Percentiles rank a stretch among this genome's conserved stretches.
These are phyloP conservation scores for Mortierella sp. DNA, from an alignment of 371 early-diverging fungal genomes.

Conservation along the genomic window DNA sequence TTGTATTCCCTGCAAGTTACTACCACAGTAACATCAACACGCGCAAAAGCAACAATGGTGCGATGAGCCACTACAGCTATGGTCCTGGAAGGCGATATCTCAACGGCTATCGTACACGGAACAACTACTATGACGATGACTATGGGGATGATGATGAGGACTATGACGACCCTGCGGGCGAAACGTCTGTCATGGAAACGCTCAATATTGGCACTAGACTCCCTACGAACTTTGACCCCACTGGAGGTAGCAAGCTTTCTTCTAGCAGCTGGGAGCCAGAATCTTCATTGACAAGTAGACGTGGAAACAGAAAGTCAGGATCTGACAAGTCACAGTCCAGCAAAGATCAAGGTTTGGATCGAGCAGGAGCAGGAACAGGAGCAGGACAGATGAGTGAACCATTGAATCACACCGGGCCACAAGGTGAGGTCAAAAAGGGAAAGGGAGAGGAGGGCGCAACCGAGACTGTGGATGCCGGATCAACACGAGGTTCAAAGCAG, in stretches of 20 bases:
- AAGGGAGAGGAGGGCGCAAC: constrained; percentile 23
- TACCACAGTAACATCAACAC: constrained; percentile 32
- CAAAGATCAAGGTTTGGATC: constrained; percentile 5
- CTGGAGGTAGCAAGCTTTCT: constrained; percentile 5
- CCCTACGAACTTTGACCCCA: constrained; percentile 17
- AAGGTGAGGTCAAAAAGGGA: constrained; percentile 15
- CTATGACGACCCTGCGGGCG: constrained; percentile 7
- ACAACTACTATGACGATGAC: constrained; percentile 36
- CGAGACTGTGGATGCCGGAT: constrained; percentile 2
- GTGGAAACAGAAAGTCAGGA: constrained; percentile 3
- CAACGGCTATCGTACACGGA: constrained; percentile 34
- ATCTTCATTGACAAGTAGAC: constrained; percentile 5
- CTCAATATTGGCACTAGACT: constrained; percentile 48
- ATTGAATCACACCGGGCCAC: constrained; percentile 20
- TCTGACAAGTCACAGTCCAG: constrained; percentile 8
- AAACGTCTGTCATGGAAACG: constrained; percentile 43
- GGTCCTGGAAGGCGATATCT: constrained; percentile 44
- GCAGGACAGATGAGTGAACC: not conserved
- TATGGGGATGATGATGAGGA: constrained; percentile 48
- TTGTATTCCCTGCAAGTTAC: constrained; percentile 53
- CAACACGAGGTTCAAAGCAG: constrained; percentile 23
- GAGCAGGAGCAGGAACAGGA: not conserved
- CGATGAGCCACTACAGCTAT: constrained; percentile 12
- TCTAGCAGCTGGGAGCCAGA: constrained; percentile 9
- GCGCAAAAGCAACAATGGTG: constrained; percentile 31